phyloP scores from a whole-genome alignment of 495 filamentous ascomycete genomes.

The Aspergillus haitiensis region DNA sequence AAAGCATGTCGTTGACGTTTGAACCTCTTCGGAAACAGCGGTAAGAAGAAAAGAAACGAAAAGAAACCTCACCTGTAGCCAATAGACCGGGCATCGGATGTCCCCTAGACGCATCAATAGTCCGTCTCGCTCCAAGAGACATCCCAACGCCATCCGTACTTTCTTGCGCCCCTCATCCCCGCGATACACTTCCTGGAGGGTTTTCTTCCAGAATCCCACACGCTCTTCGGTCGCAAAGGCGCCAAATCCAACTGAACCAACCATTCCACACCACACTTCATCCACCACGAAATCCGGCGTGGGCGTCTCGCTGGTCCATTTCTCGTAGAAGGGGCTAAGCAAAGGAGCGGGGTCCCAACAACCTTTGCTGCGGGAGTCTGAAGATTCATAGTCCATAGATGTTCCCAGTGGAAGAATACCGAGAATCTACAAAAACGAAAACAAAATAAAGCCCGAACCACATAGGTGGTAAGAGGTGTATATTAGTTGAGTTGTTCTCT shows the following conservation, averaged over 20 bases:
- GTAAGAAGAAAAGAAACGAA: not conserved
- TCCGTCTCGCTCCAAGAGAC: slow-evolving; percentile 59
- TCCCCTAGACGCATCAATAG: slow-evolving; percentile 54
- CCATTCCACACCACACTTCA: slow-evolving; percentile 56
- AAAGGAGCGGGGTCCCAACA: slow-evolving; percentile 59
- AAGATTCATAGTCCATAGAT: slow-evolving; percentile 62
- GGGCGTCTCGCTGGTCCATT: slow-evolving; percentile 43
- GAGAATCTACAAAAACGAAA: slow-evolving; percentile 41
- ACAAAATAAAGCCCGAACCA: not conserved
- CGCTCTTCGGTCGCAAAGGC: slow-evolving; percentile 39
- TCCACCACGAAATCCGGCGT: slow-evolving; percentile 57
- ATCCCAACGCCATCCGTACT: slow-evolving; percentile 57
- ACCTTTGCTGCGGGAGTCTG: slow-evolving; percentile 51
- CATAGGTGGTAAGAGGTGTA: too few species aligned
- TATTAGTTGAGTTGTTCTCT: too few species aligned
- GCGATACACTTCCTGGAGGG: slow-evolving; percentile 55
- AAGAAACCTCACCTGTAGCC: slow-evolving; percentile 56
- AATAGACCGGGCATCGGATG: slow-evolving; percentile 62
- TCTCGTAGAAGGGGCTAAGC: slow-evolving; percentile 46
- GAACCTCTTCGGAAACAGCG: not conserved
- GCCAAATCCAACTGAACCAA: slow-evolving; percentile 59
- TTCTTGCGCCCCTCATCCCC: slow-evolving; percentile 62
- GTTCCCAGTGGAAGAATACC: slow-evolving; percentile 63
- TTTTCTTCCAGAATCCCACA: slow-evolving; percentile 53
- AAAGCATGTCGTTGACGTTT: not conserved